Percentiles rank a stretch among this genome's conserved stretches.
Conservation (phyloP, 768 basidiomycete species). For the Lactarius pseudohatsudake region DNA sequence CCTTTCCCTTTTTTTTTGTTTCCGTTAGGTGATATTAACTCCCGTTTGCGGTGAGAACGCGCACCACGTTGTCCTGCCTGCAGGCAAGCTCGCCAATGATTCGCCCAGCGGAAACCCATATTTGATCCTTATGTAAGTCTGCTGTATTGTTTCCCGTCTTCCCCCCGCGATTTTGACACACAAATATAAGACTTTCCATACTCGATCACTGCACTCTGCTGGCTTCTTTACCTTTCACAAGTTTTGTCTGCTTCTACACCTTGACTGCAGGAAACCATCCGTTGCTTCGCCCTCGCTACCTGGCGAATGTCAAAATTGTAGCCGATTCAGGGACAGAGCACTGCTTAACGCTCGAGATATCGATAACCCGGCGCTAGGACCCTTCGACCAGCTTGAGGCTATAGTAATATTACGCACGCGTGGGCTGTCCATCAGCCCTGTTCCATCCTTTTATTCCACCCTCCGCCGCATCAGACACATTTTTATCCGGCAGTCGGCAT, state of each 20-base stretch:
- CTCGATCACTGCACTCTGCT: background rate
- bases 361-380: slow-evolving; percentile 24
- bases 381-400: background rate
- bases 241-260: background rate
- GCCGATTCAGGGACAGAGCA: slow-evolving; percentile 18
- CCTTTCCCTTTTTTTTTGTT: slow-evolving; percentile 25
- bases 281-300: background rate
- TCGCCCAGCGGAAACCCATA: slow-evolving; percentile 34
- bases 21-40: slow-evolving; percentile 29
- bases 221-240: slow-evolving; percentile 9
- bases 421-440: slow-evolving; percentile 24
- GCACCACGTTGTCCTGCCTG: slow-evolving; percentile 73
- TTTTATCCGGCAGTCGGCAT: slow-evolving; percentile 40
- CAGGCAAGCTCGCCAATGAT: slow-evolving; percentile 56
- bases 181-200: slow-evolving; percentile 21
- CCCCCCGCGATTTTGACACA: slow-evolving; percentile 25
- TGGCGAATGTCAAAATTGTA: background rate
- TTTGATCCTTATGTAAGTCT: slow-evolving; percentile 43
- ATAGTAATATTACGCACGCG: slow-evolving; percentile 4
- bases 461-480: slow-evolving; percentile 48
- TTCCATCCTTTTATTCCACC: slow-evolving; percentile 20
- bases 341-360: slow-evolving; percentile 20
- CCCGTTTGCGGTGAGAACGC: slow-evolving; percentile 50
- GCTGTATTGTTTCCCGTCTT: slow-evolving; percentile 29
- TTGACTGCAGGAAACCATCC: background rate